Base-by-base conservation (phyloP, 1,284 basidiomycete genomes). In the Coniferiporia weirii region DNA sequence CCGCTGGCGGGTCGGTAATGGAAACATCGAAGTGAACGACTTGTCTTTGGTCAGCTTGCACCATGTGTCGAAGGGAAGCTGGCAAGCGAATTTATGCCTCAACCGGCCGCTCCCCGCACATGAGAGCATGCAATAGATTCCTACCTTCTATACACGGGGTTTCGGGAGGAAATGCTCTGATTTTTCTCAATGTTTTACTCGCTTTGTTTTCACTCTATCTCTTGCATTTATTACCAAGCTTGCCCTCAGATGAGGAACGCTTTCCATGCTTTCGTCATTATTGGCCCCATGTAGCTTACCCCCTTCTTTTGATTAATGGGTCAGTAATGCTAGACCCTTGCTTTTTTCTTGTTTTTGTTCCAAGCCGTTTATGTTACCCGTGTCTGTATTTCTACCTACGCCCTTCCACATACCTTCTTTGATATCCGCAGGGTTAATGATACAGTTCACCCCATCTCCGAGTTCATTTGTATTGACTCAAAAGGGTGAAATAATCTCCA, bases 31-130 rank as follows among this genome's bases (percentile, higher is more conserved):
- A 46, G 72, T 87, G 12, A 83, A 84, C 45, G 80, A 90, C 66
- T 73, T 90, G 52, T 72, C 84, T 50, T 77, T 90, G 49, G 83
- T 90, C 63, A 85, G 85, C 64, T 79, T 91, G 53, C 87, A 90
- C 70, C 87, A 90, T 62, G 87, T 90, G 53, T 87, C 85, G 9
- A 82, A 86, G 72, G 88, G 87, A 13, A 84, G 81, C 60, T 90
- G 87, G 87, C 87, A 90, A 64, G 86, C 86, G 40, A 86, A 89
- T 59, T 71, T 90, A 51, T 79, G 85, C 64, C 74, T 90, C 40
- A 56, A 67, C 15, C 55, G 35, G 32, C 60, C 59, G 6, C 52
- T 47, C 6, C 10, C 53, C 9, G 20, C 53, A 5, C 46, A 2
- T 27, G 27, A 27, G 5, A 5, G 27, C 27, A 27, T 19, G 19